Conservation (phyloP, 140 eudicot species). For the Ambrosia hybrid region DNA sequence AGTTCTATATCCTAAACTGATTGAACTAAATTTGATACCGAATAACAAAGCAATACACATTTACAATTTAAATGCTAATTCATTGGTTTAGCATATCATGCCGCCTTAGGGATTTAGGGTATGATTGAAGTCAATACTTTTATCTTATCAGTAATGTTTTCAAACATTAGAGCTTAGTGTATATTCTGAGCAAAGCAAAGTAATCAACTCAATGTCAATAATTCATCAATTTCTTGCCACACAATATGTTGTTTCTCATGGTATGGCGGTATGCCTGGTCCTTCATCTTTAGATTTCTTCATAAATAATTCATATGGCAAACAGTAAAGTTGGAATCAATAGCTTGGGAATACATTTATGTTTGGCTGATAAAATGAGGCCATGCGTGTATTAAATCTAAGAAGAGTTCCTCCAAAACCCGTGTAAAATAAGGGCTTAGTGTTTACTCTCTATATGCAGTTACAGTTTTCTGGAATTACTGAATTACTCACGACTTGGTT, state of each 20-base stretch:
- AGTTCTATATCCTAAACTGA: not conserved
- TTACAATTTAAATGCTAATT: not conserved
- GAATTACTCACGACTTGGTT: constrained; percentile 8
- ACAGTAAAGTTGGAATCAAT: too few relatives aligned
- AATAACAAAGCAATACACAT: constrained; percentile 7
- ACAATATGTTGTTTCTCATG: not conserved
- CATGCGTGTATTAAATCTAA: not conserved
- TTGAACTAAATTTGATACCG: not conserved
- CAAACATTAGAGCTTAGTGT: not conserved
- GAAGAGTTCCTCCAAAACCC: not conserved
- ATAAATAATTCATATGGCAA: too few relatives aligned
- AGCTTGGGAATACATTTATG: too few relatives aligned
- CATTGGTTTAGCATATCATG: constrained; percentile 14
- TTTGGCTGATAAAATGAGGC: too few relatives aligned
- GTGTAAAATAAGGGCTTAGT: not conserved
- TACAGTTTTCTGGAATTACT: not conserved
- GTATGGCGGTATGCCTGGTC: not conserved
- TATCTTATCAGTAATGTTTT: too few relatives aligned
- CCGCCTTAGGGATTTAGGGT: not conserved
- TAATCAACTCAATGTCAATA: not conserved
- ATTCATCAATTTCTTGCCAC: not conserved
- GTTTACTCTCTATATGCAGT: constrained; percentile 1
- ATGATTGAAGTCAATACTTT: too few relatives aligned
- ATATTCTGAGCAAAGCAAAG: constrained; percentile 16
- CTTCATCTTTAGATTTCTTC: too few relatives aligned